Percentiles rank a stretch among this genome's conserved stretches.
These are phyloP conservation scores for Stagonosporopsis rhizophila DNA, from an alignment of 2,329 filamentous ascomycete species.

Conservation along the genomic window DNA sequence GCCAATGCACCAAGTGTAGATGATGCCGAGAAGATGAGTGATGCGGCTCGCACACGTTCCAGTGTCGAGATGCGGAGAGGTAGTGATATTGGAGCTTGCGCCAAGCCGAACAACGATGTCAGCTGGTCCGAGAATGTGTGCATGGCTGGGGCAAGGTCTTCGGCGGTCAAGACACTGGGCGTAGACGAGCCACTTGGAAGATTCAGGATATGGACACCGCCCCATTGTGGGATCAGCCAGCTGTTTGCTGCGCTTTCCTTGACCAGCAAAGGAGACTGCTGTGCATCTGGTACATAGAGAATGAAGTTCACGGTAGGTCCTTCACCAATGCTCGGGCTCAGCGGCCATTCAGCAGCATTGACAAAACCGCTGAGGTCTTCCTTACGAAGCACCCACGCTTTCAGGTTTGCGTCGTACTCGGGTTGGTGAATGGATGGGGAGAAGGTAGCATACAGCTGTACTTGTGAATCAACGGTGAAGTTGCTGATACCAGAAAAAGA, in stretches of 20 bases:
- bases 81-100: constrained; percentile 77
- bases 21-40: constrained; percentile 85
- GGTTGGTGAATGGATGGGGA: constrained; percentile 68
- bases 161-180: constrained; percentile 63
- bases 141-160: constrained; percentile 78
- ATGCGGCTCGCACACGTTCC: constrained; percentile 82
- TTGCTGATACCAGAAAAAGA: constrained; percentile 85
- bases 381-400: constrained; percentile 75
- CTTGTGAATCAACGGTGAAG: constrained; percentile 94
- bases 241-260: constrained; percentile 70
- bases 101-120: constrained; percentile 84
- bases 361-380: constrained; percentile 93
- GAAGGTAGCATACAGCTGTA: constrained; percentile 85
- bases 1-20: constrained; percentile 94
- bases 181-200: constrained; percentile 49
- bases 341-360: constrained; percentile 96
- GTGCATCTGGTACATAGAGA: constrained; percentile 81
- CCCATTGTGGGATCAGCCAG: constrained; percentile 98
- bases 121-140: constrained; percentile 91
- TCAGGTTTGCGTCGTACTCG: constrained; percentile 59
- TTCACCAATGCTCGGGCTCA: constrained; percentile 90
- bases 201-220: constrained; percentile 75
- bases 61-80: constrained; percentile 85
- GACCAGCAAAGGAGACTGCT: constrained; percentile 66
- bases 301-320: constrained; percentile 97